A percentile compares a stretch with the other conserved stretches of the same genome.
These are phyloP conservation scores for Talaromyces wortmannii DNA, from an alignment of 495 filamentous ascomycete genomes.

Conservation along the genomic window DNA sequence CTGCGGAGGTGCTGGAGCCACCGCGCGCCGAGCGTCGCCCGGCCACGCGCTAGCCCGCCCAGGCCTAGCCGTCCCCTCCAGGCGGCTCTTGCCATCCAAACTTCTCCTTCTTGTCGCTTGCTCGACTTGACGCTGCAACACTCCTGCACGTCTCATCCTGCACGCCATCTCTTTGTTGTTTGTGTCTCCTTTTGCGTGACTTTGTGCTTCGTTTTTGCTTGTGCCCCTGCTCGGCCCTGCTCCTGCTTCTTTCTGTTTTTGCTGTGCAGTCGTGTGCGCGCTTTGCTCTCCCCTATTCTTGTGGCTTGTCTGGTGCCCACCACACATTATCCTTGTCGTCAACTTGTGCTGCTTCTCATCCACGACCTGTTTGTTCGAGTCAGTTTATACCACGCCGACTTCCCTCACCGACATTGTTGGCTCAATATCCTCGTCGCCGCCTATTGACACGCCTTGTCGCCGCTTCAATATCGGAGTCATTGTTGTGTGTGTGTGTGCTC, in stretches of 20 bases:
- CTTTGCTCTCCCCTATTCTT: slow-evolving; percentile 15
- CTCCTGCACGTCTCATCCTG: not conserved
- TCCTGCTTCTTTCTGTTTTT: slow-evolving; percentile 4
- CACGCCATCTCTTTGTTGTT: slow-evolving; percentile 9
- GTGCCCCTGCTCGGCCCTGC: slow-evolving; percentile 10
- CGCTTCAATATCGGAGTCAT: not conserved
- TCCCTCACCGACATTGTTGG: too few relatives aligned
- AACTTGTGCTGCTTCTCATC: not conserved
- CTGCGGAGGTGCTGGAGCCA: too few relatives aligned
- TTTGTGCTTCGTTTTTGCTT: slow-evolving; percentile 9
- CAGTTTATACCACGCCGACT: not conserved
- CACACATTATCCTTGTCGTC: not conserved
- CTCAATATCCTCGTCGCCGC: too few relatives aligned
- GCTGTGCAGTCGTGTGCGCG: slow-evolving; percentile 17
- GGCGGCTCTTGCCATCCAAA: slow-evolving; percentile 34
- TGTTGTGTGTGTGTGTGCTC: slow-evolving; percentile 4
- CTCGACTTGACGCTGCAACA: slow-evolving; percentile 8
- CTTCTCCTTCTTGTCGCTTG: slow-evolving; percentile 9
- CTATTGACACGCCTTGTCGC: too few relatives aligned
- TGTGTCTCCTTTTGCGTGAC: slow-evolving; percentile 14
- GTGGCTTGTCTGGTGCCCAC: not conserved
- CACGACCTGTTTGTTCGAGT: slow-evolving; percentile 2
- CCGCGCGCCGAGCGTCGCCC: too few relatives aligned
- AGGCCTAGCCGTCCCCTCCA: slow-evolving; percentile 23
- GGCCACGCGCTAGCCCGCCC: too few relatives aligned